Evolutionary conservation across 441 rosid species (phyloP).

Genomic region (Cnidoscolus chayamansa): DNA sequence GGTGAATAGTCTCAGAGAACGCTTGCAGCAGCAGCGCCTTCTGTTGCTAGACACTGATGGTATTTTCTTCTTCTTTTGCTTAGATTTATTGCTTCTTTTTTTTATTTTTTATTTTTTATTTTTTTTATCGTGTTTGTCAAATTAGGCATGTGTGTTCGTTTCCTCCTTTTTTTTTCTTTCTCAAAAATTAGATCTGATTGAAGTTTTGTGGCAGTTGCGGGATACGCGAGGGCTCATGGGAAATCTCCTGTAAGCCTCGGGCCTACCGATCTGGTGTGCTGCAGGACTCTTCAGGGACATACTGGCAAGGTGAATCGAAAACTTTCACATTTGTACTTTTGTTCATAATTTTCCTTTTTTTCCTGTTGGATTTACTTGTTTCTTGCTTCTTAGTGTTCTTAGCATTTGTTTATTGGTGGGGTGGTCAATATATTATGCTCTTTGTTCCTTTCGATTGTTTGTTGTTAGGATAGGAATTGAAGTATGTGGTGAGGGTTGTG

Average conservation of each 20-base stretch:
- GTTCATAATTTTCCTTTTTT: background rate
- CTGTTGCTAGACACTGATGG: constrained; percentile 82
- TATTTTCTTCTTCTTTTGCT: constrained; percentile 14
- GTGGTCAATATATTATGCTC: background rate
- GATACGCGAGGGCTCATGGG: constrained; percentile 60
- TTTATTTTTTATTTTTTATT: no score
- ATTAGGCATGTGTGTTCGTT: background rate
- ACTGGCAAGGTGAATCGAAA: constrained; percentile 69
- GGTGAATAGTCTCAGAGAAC: constrained; percentile 61
- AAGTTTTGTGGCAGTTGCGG: constrained; percentile 55
- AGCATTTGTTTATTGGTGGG: background rate
- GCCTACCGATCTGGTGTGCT: constrained; percentile 90
- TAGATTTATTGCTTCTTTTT: no score
- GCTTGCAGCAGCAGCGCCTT: constrained; percentile 69
- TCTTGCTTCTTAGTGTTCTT: background rate
- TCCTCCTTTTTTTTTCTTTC: background rate
- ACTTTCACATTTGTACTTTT: background rate
- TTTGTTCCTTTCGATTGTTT: background rate
- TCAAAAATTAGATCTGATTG: constrained; percentile 21
- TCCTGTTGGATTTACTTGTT: background rate
- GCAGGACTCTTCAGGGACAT: constrained; percentile 94
- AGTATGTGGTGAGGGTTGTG: no score
- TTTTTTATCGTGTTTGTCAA: background rate
- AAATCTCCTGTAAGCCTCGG: constrained; percentile 68
- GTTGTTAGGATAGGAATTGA: background rate